Percentiles rank a stretch among this genome's conserved stretches.
phyloP scores from a whole-genome alignment of 164 flowering plant genomes.

The Taxillus chinensis region DNA sequence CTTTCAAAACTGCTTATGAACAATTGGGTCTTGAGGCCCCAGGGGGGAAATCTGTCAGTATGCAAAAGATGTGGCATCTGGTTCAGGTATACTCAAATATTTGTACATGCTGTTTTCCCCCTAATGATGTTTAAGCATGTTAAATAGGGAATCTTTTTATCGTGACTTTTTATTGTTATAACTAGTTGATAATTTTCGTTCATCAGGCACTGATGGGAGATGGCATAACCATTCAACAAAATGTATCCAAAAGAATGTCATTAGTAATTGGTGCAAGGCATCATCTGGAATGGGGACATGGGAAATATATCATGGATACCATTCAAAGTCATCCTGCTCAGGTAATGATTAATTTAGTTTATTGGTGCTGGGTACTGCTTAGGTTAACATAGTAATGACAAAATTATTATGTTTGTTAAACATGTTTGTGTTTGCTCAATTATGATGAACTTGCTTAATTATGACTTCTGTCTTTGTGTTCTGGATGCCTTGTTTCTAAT shows the following conservation, averaged over 20 bases:
- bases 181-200: not conserved
- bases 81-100: conserved; percentile 46
- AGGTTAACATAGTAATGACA: too few species aligned
- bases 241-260: conserved; percentile 71
- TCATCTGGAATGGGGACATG: conserved; percentile 96
- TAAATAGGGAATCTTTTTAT: not conserved
- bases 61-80: conserved; percentile 94
- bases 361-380: not conserved
- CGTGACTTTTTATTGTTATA: not conserved
- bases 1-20: conserved; percentile 79
- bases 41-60: conserved; percentile 82
- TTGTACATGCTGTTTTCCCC: not conserved
- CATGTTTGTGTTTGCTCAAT: not conserved
- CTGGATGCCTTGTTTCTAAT: not conserved
- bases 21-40: conserved; percentile 45
- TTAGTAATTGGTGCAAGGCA: conserved; percentile 79
- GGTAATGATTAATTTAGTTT: conserved; percentile 23
- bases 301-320: conserved; percentile 75
- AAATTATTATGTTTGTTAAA: too few species aligned
- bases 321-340: conserved; percentile 95
- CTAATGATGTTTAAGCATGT: not conserved
- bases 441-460: not conserved
- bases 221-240: conserved; percentile 27
- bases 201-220: conserved; percentile 65
- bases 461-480: not conserved